Evolutionary conservation across 2,329 filamentous ascomycete genomes (phyloP), one percentile per base, ranked within the genome.

Genomic region (Xylaria sp.): DNA sequence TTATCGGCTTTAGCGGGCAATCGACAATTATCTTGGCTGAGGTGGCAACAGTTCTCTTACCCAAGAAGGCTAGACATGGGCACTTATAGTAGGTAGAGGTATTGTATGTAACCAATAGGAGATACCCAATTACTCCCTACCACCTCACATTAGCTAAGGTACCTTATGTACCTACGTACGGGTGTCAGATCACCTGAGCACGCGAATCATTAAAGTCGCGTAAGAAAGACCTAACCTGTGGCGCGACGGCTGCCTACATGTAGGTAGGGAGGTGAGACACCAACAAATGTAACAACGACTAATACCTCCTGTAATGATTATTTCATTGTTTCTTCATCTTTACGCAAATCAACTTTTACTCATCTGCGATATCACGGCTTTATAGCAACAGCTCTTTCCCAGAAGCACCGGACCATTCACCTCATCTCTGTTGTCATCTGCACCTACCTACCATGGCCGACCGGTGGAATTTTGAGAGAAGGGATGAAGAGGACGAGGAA

Each of bases 401-500:
- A 41, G 20, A 58, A 60, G n/a, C 20, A 13, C 28, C 15, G 8
- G 4, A 5, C 18, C 12, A 23, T 57, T 43, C 28, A 39, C n/a
- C 10, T 58, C 28, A 46, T 28, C n/a, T 32, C 25, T 50, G 12
- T 56, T 41, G 8, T 63, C 30, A 41, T 56, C 32, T 41, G 10
- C 52, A 53, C 34, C n/a, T 30, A 57, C 34, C 28, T 30, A 57
- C 34, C 28, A 77, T 77, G 75, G 72, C 71, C 41, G 73, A 75
- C 55, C 61, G 68, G 46, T 73, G 77, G 23, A 81, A 84, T 48
- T 83, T 86, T 55, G 84, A 87, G 25, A 84, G 83, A 76, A 82
- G 79, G 76, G 84, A 88, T 12, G 89, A 92, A 6, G 91, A 94
- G 76, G 84, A 89, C 5, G 89, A 92, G 7, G 91, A 94, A 20